These are phyloP conservation scores for Ceratocystis colombiana DNA, from an alignment of 2,329 filamentous ascomycete genomes.

Conservation along the genomic window DNA sequence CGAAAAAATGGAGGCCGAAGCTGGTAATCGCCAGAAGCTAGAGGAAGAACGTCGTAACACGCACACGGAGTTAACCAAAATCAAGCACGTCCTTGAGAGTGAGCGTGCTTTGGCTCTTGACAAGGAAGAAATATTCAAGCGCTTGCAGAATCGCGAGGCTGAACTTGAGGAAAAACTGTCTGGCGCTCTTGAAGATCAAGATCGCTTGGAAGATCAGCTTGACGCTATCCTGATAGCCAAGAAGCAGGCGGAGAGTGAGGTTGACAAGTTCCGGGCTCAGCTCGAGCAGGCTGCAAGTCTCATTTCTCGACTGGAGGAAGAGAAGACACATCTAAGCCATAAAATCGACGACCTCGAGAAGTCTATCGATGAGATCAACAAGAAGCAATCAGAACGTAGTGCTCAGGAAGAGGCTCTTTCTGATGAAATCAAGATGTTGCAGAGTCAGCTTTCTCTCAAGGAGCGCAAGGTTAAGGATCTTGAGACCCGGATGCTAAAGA, in stretches of 20 bases:
- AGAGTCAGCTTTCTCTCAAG: slow-evolving; percentile 79
- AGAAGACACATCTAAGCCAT: slow-evolving; percentile 64
- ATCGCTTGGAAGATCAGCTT: slow-evolving; percentile 84
- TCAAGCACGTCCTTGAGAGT: slow-evolving; percentile 90
- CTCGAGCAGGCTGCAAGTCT: slow-evolving; percentile 85
- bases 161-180: slow-evolving; percentile 89
- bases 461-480: slow-evolving; percentile 83
- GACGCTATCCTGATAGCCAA: slow-evolving; percentile 82
- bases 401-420: slow-evolving; percentile 65
- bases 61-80: slow-evolving; percentile 74
- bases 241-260: slow-evolving; percentile 75
- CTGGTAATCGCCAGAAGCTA: slow-evolving; percentile 62
- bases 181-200: slow-evolving; percentile 86
- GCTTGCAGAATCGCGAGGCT: slow-evolving; percentile 81
- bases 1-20: slow-evolving; percentile 68
- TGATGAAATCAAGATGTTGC: slow-evolving; percentile 81
- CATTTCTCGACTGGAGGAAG: slow-evolving; percentile 73
- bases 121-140: slow-evolving; percentile 97
- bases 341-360: slow-evolving; percentile 60
- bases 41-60: slow-evolving; percentile 87
- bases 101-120: slow-evolving; percentile 91
- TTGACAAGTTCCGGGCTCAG: slow-evolving; percentile 66
- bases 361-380: slow-evolving; percentile 60
- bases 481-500: slow-evolving; percentile 70
- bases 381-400: slow-evolving; percentile 60